Base-by-base conservation (phyloP, 1,284 basidiomycete species). In the Clitocybe nebularis region DNA sequence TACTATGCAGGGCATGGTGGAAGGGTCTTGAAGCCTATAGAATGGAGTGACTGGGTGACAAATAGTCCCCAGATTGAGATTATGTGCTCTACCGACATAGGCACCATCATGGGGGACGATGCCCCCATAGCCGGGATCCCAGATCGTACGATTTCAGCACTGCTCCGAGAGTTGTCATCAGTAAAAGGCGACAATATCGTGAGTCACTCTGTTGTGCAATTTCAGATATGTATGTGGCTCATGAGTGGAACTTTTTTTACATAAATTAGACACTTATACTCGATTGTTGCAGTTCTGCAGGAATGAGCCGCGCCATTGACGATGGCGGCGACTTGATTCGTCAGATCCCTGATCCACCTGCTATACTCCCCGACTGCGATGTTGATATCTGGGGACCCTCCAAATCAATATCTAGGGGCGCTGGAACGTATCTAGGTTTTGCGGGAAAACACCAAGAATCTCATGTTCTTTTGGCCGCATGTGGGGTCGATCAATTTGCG, bases 1-100 rank as follows among this genome's bases (percentile, higher is more conserved):
- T 61, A 45, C 41, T 63, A 52, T 35, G 56, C 61, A 22, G 61
- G 60, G 0, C 58, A 63, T 36, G 61, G 61, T 1, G 40, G 46
- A 10, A 47, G 53, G 36, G 30, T 47, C 8, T 23, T 9, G 2
- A 32, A 32, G 11, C 29, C 29, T 14, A 11, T 17, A 16, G 11
- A 13, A 32, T 32, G 29, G 29, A 17, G 7, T 16, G 17, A 36
- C 10, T 36, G 35, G 35, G 16, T 21, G 4, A 36, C 35, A 13
- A 36, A 25, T 16, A 21, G 23, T 14, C 35, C 35, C 4, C 9
- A 36, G 21, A 36, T 36, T 21, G 35, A 36, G 21, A 36, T 36
- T 6, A 21, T 36, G 17, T 36, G 35, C n/a, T 21, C 35, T 36
- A 14, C 17, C 11, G 35, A 36, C 7, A 21, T 36, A 14, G 35